Base-by-base conservation (phyloP, 805 yeast species). In the Candida piceae region DNA sequence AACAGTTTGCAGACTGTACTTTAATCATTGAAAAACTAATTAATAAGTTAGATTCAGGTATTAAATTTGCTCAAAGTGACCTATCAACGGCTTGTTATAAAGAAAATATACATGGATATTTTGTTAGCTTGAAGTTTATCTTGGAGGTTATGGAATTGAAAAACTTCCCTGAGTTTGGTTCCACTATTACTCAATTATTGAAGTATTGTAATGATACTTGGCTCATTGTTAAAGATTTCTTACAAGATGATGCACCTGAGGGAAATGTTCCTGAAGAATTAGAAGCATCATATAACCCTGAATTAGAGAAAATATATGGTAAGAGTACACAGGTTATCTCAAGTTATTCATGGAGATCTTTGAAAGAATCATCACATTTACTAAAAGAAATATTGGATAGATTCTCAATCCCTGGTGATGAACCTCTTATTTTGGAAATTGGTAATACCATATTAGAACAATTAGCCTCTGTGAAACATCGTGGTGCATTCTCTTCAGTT, bases 401-500 rank as follows among this genome's bases (percentile, higher is more conserved):
- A 3, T 50, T 57, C 4, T 57, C 67, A 0, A 45, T 72, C 2
- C 40, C 49, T 2, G 53, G 56, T 12, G 47, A 45, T 3, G 26
- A 26, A 7, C 7, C 17, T 15, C 27, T 31, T 7, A 52, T 72
- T n/a, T 34, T 64, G 11, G 32, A 44, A 4, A 48, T 68, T 21
- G 85, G 93, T 9, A 69, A 72, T 1, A 50, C 80, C 5, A 57
- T 86, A 3, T 67, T 83, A 39, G 71, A 64, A 9, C 95, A 88
- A 53, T 63, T 93, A 24, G 70, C 85, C 3, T 67, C 77, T 0
- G 80, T 89, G 16, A 75, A 89, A 31, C 97, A 93, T 49, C 72
- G 94, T 42, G 97, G 97, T 22, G 96, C 97, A 0, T 85, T 90
- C 44, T 80, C 94, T 8, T 79, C 97, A 0, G 82, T 89, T 0